Percentiles rank a stretch among this genome's conserved stretches.
These are phyloP conservation scores for Tricharina praecox DNA, from an alignment of 495 filamentous ascomycete species.

Conservation along the genomic window DNA sequence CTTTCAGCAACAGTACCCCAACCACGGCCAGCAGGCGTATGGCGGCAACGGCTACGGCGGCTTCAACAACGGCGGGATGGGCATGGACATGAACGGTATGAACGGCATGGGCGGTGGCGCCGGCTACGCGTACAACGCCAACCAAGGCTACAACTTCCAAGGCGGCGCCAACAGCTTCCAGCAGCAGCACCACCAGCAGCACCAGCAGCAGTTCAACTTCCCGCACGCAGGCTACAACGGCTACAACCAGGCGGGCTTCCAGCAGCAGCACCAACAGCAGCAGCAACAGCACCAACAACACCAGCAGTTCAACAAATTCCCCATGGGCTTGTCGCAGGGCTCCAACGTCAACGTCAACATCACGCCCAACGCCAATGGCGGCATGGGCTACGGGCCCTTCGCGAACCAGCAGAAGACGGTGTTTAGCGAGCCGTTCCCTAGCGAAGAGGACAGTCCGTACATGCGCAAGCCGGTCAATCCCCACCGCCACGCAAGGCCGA, in stretches of 20 bases:
- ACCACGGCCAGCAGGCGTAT: conserved; percentile 12
- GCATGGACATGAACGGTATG: conserved; percentile 30
- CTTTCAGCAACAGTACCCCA: conserved; percentile 19
- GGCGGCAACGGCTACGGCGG: conserved; percentile 2
- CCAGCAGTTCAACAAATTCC: conserved; percentile 11
- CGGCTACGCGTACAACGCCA: conserved; percentile 12
- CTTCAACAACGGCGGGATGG: conserved; percentile 20
- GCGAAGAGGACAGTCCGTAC: conserved; percentile 80
- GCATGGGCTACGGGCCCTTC: conserved; percentile 31
- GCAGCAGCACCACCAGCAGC: conserved; percentile 7
- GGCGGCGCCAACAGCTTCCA: too few relatives aligned
- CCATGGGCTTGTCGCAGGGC: not conserved
- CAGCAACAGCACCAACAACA: conserved; percentile 19
- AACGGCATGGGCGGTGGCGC: conserved; percentile 32
- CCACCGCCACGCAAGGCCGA: conserved; percentile 65
- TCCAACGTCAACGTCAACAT: not conserved
- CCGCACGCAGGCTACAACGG: conserved; percentile 4
- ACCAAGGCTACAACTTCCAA: conserved; percentile 4
- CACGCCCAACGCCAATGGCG: not conserved
- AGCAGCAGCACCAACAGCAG: conserved; percentile 15
- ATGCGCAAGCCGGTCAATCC: conserved; percentile 94
- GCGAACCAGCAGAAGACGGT: conserved; percentile 56
- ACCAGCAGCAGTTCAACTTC: conserved; percentile 11
- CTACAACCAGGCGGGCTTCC: conserved; percentile 3
- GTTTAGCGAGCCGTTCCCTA: conserved; percentile 42